A percentile compares a stretch with the other conserved stretches of the same genome.
These are phyloP conservation scores for Kodamaea sagamina DNA, from an alignment of 805 yeast genomes.

Conservation along the genomic window DNA sequence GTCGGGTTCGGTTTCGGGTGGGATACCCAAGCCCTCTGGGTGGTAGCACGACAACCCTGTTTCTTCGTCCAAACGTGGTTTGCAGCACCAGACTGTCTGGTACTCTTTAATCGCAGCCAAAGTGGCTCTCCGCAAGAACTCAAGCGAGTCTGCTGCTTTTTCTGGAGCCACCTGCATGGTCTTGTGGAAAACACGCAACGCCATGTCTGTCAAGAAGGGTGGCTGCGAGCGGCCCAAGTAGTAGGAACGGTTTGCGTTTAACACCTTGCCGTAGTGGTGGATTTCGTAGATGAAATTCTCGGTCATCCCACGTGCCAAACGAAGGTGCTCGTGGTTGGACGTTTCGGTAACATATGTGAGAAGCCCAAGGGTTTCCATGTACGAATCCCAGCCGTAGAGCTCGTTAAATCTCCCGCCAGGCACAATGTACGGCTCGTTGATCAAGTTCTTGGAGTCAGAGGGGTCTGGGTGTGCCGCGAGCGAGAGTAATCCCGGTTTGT, in stretches of 20 bases:
- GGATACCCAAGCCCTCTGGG: conserved; percentile 90
- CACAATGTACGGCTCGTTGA: conserved; percentile 84
- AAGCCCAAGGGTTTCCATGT: conserved; percentile 85
- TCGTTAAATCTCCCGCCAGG: conserved; percentile 98
- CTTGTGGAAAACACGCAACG: conserved; percentile 63
- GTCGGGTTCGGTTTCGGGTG: conserved; percentile 92
- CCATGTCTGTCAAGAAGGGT: conserved; percentile 94
- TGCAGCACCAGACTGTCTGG: conserved; percentile 70
- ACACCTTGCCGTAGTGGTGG: conserved; percentile 83
- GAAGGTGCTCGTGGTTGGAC: conserved; percentile 46
- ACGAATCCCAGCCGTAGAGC: conserved; percentile 97
- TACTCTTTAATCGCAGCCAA: conserved; percentile 87
- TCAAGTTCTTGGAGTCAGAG: conserved; percentile 48
- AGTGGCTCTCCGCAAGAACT: conserved; percentile 64
- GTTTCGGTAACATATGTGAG: conserved; percentile 48
- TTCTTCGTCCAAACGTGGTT: conserved; percentile 69
- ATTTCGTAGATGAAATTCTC: conserved; percentile 91
- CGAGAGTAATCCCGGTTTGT: conserved; percentile 83
- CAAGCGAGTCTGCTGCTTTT: conserved; percentile 42
- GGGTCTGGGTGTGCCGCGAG: conserved; percentile 70
- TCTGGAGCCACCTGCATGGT: conserved; percentile 50
- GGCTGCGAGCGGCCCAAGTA: conserved; percentile 93
- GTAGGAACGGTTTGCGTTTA: conserved; percentile 92
- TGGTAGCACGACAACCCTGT: conserved; percentile 88
- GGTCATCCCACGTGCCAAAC: conserved; percentile 85